Percentiles rank a stretch among this genome's conserved stretches.
phyloP scores from a whole-genome alignment of 2,329 filamentous ascomycete species.

The Penicillium polonicum region DNA sequence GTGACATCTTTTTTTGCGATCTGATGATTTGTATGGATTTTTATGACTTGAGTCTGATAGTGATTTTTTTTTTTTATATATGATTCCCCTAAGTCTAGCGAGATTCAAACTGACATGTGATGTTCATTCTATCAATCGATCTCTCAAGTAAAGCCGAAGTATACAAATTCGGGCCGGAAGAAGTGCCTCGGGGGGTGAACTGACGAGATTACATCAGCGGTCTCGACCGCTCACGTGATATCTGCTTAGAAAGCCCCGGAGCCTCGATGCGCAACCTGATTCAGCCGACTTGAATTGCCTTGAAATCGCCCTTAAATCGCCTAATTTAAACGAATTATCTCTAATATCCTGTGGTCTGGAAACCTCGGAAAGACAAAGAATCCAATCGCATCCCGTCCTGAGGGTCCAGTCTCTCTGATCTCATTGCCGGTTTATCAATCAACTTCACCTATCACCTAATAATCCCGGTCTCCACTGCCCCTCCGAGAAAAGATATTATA shows the following conservation, averaged over 20 bases:
- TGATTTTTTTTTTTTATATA: not conserved
- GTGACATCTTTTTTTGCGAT: constrained; percentile 1
- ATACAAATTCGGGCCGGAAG: not conserved
- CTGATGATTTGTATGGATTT: constrained; percentile 10
- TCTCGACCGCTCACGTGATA: constrained; percentile 9
- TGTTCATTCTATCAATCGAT: not conserved
- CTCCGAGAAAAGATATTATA: constrained; percentile 13
- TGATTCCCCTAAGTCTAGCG: constrained; percentile 4
- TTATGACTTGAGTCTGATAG: not conserved
- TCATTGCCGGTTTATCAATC: constrained; percentile 17
- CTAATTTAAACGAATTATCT: not conserved
- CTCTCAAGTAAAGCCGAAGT: not conserved
- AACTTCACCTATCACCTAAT: constrained; percentile 4
- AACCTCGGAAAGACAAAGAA: constrained; percentile 5
- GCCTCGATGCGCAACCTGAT: not conserved
- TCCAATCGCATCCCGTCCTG: constrained; percentile 1
- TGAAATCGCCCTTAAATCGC: not conserved
- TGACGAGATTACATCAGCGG: constrained; percentile 10
- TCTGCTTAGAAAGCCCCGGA: constrained; percentile 8
- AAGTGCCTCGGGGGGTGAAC: not conserved
- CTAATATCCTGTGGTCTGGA: constrained; percentile 1
- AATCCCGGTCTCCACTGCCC: constrained; percentile 22
- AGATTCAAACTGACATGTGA: not conserved
- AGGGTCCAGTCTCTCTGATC: constrained; percentile 13
- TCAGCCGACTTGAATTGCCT: not conserved